These are phyloP conservation scores for Citrus unshiu DNA, from an alignment of 345 rosid genomes.

Conservation along the genomic window DNA sequence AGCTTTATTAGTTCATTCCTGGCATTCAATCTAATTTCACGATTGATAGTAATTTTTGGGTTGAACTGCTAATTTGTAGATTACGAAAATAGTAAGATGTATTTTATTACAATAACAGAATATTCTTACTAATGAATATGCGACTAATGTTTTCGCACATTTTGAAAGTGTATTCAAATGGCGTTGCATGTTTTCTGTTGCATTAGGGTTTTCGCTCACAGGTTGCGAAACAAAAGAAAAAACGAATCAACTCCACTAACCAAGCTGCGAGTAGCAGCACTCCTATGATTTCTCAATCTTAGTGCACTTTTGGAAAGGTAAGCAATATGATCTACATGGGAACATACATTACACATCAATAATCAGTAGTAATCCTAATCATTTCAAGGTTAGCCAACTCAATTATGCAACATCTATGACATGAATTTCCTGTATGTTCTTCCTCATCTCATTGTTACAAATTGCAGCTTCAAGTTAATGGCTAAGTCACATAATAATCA, in stretches of 20 bases:
- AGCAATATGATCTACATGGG: neutral
- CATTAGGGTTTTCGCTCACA: neutral
- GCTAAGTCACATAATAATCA: neutral
- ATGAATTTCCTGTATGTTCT: neutral
- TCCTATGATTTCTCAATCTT: neutral
- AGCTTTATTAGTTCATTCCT: too few species aligned
- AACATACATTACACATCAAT: neutral
- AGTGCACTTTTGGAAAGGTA: neutral
- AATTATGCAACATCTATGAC: neutral
- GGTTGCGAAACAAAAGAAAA: neutral
- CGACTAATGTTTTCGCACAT: neutral
- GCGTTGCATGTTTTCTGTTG: neutral
- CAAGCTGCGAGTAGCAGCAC: neutral
- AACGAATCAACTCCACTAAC: neutral
- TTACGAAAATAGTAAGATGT: too few species aligned
- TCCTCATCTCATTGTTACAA: neutral
- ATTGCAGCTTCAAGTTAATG: neutral
- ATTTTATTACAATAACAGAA: too few species aligned
- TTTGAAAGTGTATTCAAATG: neutral
- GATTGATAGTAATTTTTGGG: too few species aligned
- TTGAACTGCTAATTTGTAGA: too few species aligned
- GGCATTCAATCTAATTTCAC: too few species aligned
- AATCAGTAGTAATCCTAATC: neutral
- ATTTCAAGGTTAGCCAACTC: neutral
- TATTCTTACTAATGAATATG: too few species aligned